Evolutionary conservation across 1,139 yeast genomes (phyloP), one percentile per base, ranked within the genome.

Genomic region (Kodamaea derodonti): DNA sequence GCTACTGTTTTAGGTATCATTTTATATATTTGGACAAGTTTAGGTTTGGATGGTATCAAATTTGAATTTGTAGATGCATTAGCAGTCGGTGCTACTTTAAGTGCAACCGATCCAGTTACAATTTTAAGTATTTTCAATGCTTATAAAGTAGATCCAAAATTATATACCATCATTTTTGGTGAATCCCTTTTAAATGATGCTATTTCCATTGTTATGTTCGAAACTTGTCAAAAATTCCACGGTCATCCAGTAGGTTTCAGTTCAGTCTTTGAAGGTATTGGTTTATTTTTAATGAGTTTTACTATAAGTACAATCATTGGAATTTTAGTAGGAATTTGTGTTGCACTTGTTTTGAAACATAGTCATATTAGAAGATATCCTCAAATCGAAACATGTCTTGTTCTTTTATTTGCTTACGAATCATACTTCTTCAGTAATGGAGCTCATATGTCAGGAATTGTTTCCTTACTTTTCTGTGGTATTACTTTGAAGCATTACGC

Each of bases 391-490:
- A 86, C 97, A 14, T 92, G 98, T 58, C 61, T 94, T 42, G 95
- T 94, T 17, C 65, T 92, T 33, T 65, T 94, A 45, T 83, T 90
- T 57, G 97, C 98, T 7, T 94, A 94, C 56, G 95, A 90, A 48
- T 86, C 97, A 0, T 94, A 94, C 57, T 94, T 94, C 68, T 92
- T 94, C 60, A 90, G 97, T 32, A 94, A 92, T 55, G 99, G 98
- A 29, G 94, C 98, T 48, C 98, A 94, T 57, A 92, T 92, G 98
- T 88, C 97, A 5, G 99, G 99, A 32, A 94, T 92, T 49, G 99
- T 94, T 6, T 87, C 97, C 2, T 69, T 94, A 44, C 65, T 94
- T 45, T 94, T 94, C 63, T 92, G 97, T 58, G 98, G 98, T 35
- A 90, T 94, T 43, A 92, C 98, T 3, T 67, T 94, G 54, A 92